Evolutionary conservation across 345 rosid genomes (phyloP), one percentile per base, ranked within the genome.

Genomic region (Populus simonii): DNA sequence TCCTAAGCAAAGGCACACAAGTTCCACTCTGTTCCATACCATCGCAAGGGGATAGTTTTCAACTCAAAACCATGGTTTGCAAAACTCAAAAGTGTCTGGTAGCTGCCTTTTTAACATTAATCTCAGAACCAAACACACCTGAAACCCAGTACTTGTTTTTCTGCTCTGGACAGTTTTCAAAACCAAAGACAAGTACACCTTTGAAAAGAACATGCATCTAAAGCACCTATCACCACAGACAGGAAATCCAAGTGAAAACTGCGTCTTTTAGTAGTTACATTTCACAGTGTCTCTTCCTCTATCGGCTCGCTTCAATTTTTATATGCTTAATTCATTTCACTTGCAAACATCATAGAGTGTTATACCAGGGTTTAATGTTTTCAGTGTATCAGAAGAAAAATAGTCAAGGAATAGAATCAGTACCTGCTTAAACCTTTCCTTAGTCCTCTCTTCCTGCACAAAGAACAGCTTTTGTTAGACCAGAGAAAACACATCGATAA

Each of bases 381-480:
- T 65, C 6, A 23, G 2, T 10, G 29, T 59, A 35, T 39, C 25
- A 43, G 29, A 73, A 79, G 20, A 68, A 12, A n/a, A 61, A 61
- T 27, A 10, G 55, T 29, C 49, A 11, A 7, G 57, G 61, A 72
- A n/a, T 38, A 39, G 73, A 45, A 33, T 45, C 12, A 63, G 78
- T 82, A 92, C 96, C 96, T 87, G 97, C 76, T 84, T 88, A 65
- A 80, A 84, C 78, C 97, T 88, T 81, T 92, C 91, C 83, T 79
- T 92, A 6, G 90, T 84, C 85, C 85, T 85, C 83, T 89, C 91
- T 65, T 85, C 93, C 96, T 91, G 88, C 84, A 85, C 59, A 76
- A 47, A 70, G 73, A 55, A 78, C 68, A 55, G 25, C 71, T 29
- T 7, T 63, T n/a, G 72, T 73, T 43, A 76, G 51, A 65, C 31